Conservation (phyloP, 345 rosid species). For the Schrenkiella parvula region DNA sequence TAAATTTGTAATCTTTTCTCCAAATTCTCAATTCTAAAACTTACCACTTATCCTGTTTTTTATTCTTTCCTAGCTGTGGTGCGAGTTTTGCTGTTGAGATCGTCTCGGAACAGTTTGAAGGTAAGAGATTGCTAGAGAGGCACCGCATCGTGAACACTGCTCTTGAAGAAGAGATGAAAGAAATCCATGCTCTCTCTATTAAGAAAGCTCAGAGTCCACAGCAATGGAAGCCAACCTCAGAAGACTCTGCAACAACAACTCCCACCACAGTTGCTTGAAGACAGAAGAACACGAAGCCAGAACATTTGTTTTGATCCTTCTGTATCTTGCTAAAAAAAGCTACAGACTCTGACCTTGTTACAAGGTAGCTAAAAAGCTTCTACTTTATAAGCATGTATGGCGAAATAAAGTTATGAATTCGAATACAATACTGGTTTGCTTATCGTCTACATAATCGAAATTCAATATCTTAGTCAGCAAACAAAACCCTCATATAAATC, state of each 20-base stretch:
- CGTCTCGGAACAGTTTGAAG: conserved; percentile 70
- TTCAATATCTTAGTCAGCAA: not conserved
- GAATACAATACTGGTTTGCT: conserved; percentile 1
- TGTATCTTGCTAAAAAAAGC: not conserved
- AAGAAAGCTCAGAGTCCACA: conserved; percentile 67
- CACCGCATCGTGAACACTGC: conserved; percentile 76
- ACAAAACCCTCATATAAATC: not conserved
- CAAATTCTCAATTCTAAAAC: not conserved
- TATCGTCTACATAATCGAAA: not conserved
- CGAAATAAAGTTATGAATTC: not conserved
- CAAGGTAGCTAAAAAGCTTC: conserved; percentile 9
- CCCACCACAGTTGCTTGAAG: conserved; percentile 29
- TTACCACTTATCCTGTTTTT: too few species aligned
- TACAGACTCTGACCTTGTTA: not conserved
- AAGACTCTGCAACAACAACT: conserved; percentile 37
- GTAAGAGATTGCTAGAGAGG: conserved; percentile 85
- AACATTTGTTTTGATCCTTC: not conserved
- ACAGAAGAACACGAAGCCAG: not conserved
- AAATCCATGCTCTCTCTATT: conserved; percentile 89
- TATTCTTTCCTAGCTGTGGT: conserved; percentile 52
- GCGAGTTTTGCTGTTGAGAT: conserved; percentile 76
- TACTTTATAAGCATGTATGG: conserved; percentile 1
- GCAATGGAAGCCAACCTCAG: conserved; percentile 69
- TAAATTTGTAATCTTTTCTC: not conserved
- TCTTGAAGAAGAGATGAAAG: conserved; percentile 76